Evolutionary conservation across 202 grass and related monocot species (phyloP), one percentile per base, ranked within the genome.

Genomic region (Digitaria exilis): DNA sequence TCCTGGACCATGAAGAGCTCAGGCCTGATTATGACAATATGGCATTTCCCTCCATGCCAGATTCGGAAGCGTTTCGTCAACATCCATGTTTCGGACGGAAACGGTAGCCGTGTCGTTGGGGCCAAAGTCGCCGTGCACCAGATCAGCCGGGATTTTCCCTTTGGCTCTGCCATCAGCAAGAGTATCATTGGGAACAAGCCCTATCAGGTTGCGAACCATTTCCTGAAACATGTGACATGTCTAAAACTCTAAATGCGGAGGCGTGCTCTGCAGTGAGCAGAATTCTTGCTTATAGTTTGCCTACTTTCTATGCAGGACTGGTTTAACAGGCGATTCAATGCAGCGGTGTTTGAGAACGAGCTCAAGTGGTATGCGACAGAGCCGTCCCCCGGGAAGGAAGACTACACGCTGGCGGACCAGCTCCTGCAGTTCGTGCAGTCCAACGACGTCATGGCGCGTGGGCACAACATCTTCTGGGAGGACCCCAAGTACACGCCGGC

Each of bases 391-490:
- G 95, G 95, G n/a, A 81, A 76, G 31, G 79, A 94, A 72, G 86
- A 93, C 62, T 97, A 88, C 56, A 19, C 73, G 6, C 34, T 70
- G 0, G 90, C 92, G 0, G 95, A 97, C 71, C 50, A 68, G 82
- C 89, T 97, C 32, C 75, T 97, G 6, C 86, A 82, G 61, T 88
- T 93, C 55, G 92, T 97, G 81, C 82, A 84, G 21, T 85, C 95
- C 1, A 84, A 70, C 65, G 84, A 85, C 25, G 82, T 89, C 29
- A 68, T 78, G 65, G 90, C 87, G 7, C 92, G 95, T 1, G 95
- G 95, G n/a, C 95, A 97, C 66, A 97, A 97, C 89, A 97, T 97
- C 70, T 97, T 97, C 82, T 97, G 92, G 95, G 95, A 94, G 76
- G 87, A 97, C 84, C 92, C 91, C 31, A 76, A 56, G 39, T 88